Conservation (phyloP, 2,329 filamentous ascomycete genomes). For the Trichoderma sp. region DNA sequence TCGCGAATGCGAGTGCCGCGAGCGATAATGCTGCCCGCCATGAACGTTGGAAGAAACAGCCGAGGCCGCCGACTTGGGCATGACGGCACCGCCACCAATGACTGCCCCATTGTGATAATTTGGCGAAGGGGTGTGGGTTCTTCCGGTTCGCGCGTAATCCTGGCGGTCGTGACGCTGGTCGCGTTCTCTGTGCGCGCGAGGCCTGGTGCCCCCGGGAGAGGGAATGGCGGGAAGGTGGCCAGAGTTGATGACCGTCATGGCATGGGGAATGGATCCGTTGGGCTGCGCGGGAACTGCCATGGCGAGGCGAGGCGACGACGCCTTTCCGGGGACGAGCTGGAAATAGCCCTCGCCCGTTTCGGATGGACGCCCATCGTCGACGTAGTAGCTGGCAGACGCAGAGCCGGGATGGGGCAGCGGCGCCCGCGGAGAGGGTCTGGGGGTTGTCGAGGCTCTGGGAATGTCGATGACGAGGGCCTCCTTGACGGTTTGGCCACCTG, state of each 20-base stretch:
- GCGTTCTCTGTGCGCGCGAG: conserved; percentile 53
- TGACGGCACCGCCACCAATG: conserved; percentile 17
- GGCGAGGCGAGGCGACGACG: conserved; percentile 44
- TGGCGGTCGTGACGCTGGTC: conserved; percentile 48
- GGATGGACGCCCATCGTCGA: conserved; percentile 65
- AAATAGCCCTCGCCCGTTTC: conserved; percentile 82
- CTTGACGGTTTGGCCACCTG: conserved; percentile 82
- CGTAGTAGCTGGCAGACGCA: conserved; percentile 54
- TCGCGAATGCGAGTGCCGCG: conserved; percentile 53
- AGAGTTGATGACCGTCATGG: conserved; percentile 79
- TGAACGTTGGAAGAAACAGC: conserved; percentile 41
- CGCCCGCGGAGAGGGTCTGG: conserved; percentile 73
- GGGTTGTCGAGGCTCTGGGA: conserved; percentile 66
- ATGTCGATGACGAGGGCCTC: conserved; percentile 93
- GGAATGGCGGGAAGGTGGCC: conserved; percentile 80
- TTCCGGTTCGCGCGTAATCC: conserved; percentile 62
- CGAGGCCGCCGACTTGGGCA: conserved; percentile 45
- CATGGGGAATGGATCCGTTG: conserved; percentile 51
- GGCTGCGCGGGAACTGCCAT: conserved; percentile 37
- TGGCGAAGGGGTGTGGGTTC: conserved; percentile 81
- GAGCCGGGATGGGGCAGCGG: conserved; percentile 40
- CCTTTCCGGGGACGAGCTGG: conserved; percentile 57
- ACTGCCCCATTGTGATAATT: conserved; percentile 55
- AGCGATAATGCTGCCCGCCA: conserved; percentile 40
- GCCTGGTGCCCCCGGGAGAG: conserved; percentile 71